Percentiles rank a stretch among this genome's conserved stretches.
These are phyloP conservation scores for Wickerhamiella allomyrinae DNA, from an alignment of 805 yeast species.

Conservation along the genomic window DNA sequence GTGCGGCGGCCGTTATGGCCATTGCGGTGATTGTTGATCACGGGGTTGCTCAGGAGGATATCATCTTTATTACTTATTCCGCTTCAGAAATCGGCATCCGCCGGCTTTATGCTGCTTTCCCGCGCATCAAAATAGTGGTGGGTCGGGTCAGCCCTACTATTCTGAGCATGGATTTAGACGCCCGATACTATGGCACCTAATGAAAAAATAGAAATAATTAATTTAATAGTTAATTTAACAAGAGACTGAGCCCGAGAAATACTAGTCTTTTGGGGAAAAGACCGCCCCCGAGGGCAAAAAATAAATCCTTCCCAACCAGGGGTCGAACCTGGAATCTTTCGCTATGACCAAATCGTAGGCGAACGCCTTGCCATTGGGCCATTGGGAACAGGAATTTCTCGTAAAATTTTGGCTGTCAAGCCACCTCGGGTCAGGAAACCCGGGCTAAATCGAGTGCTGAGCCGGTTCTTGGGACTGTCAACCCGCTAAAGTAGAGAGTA, in stretches of 20 bases:
- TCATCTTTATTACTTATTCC: slow-evolving; percentile 53
- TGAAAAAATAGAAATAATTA: too few species aligned
- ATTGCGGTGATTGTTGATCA: slow-evolving; percentile 77
- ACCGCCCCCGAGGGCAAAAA: neutral
- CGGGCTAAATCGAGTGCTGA: too few species aligned
- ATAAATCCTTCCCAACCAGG: slow-evolving; percentile 4
- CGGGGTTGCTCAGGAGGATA: slow-evolving; percentile 44
- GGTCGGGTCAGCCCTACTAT: slow-evolving; percentile 48
- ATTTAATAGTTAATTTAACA: too few species aligned
- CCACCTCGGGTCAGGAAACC: too few species aligned
- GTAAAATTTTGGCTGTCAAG: neutral
- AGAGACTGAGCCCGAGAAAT: neutral
- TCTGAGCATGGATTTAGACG: slow-evolving; percentile 55
- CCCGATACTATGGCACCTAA: slow-evolving; percentile 60
- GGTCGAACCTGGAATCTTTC: slow-evolving; percentile 6
- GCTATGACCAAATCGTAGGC: slow-evolving; percentile 5
- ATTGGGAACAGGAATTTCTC: slow-evolving; percentile 2
- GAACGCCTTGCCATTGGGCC: slow-evolving; percentile 6
- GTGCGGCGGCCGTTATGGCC: slow-evolving; percentile 93
- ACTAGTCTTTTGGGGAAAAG: neutral
- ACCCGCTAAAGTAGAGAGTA: too few species aligned
- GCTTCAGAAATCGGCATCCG: slow-evolving; percentile 70
- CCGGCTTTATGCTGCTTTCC: slow-evolving; percentile 62
- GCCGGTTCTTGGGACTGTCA: too few species aligned
- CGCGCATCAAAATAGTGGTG: slow-evolving; percentile 49